Base-by-base conservation (phyloP, 106 monocot species). In the Allium cepa region DNA sequence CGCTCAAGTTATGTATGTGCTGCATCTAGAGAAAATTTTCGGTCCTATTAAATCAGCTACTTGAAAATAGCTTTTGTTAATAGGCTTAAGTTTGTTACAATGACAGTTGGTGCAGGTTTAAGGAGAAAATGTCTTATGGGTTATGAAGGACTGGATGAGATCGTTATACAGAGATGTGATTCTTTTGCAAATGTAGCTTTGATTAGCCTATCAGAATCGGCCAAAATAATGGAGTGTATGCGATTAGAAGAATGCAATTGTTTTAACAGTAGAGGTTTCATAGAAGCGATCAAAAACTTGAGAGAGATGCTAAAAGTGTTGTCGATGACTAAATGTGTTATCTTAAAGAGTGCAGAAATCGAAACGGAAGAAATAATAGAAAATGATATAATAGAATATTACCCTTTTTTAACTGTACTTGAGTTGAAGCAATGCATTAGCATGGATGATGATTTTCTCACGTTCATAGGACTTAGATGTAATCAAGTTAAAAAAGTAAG, bases 1-100 rank as follows among this genome's bases (percentile, higher is more conserved):
- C 13, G 15, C 26, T 0, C 8, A 7, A 16, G 49, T 17, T 49
- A 26, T 67, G 52, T 11, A 27, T 7, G 17, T 27, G 10, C 22
- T 67, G 22, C 52, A 67, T 53, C 28, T 67, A 12, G 67, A 67
- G 52, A 67, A 67, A 53, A 1, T 67, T 7, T 26, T 52, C 4
- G 67, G 49, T 26, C 67, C 67, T 18, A 67, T 18, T 26, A 53
- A 52, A 53, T 53, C 7, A 22, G 67, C 67, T 67, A 67, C 12
- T 50, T 26, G 4, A 12, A 1, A 8, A 53, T 67, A 16, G 52
- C 6, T 26, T 8, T 53, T 52, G 53, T 52, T 9, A 27, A 53
- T 4, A 48, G 52, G 52, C 67, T 67, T 53, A 67, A n/a, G 26
- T 67, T 17, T 7, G 52, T 67, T 8, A 67, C 15, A 8, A 2